Evolutionary conservation across 805 yeast genomes (phyloP), one percentile per base, ranked within the genome.

Genomic region (Saturnispora bothae): DNA sequence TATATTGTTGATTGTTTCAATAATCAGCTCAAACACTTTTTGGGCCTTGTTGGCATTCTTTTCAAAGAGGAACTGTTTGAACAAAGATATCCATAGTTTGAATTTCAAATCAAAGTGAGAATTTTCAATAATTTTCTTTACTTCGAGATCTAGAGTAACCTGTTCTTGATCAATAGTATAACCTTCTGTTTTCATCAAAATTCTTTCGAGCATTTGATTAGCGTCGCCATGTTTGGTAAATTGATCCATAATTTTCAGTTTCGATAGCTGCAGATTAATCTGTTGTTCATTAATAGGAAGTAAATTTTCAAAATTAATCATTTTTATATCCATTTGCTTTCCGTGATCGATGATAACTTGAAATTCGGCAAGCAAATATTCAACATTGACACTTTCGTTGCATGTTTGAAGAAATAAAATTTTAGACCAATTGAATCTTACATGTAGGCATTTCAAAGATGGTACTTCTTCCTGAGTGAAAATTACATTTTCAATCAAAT

Each of bases 51-150:
- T 54, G 2, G 57, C 30, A 17, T 60, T 49, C 2, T 44, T 30
- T 15, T 53, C 48, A 3, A 51, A 52, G 12, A 57, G 52, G 48
- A 80, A 83, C 39, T 69, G 68, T 44, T 69, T 73, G 34, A 84
- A 66, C 14, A 88, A 60, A 18, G 80, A 66, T 23, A 72, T 73
- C 94, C 96, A 88, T 3, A 92, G 58, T 38, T 78, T 77, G 28
- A 86, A 59, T 40, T 72, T 73, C 52, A 85, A 68, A 17, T 73
- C 78, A 17, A 80, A 61, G 0, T 92, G 73, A 0, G 94, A 75
- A 10, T 62, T 64, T 3, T 64, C 58, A 13, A 92, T 62, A 50
- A 89, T 84, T 10, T 62, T 56, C 17, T 67, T 63, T 54, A 85
- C 76, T 6, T 86, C 76, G 10, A 30, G 15, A 13, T 50, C 45